Conservation (phyloP, 1,284 basidiomycete genomes). For the Ganoderma boninense region DNA sequence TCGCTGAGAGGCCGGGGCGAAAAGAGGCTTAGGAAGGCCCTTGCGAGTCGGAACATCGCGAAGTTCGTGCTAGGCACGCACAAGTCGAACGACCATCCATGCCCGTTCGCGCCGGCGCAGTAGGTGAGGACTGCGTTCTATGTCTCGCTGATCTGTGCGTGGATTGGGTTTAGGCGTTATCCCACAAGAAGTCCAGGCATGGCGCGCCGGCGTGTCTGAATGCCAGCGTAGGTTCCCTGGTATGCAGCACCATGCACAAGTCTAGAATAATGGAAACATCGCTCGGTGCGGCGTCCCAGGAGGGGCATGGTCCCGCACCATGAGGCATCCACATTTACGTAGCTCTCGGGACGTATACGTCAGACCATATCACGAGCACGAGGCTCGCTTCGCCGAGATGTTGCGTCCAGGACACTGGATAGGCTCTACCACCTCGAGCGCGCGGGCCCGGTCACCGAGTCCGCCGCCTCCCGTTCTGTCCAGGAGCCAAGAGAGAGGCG, state of each 20-base stretch:
- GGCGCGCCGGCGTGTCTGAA: neutral
- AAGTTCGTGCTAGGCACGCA: neutral
- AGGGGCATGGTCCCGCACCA: neutral
- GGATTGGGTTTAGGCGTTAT: neutral
- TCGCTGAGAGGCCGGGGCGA: neutral
- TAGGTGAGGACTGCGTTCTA: neutral
- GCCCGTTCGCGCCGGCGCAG: neutral
- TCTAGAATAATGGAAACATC: neutral
- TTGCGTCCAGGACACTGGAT: neutral
- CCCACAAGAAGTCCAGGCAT: neutral
- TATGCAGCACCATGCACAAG: neutral
- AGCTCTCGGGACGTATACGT: neutral
- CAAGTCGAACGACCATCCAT: neutral
- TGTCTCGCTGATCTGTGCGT: neutral
- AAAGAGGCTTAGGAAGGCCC: neutral
- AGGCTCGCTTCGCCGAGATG: slow-evolving; percentile 6
- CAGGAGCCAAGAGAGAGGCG: neutral
- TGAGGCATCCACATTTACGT: neutral
- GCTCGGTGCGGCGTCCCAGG: neutral
- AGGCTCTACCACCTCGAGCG: neutral
- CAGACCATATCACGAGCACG: neutral
- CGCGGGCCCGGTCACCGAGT: neutral
- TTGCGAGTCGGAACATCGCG: neutral
- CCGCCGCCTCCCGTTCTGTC: neutral
- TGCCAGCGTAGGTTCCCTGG: neutral